phyloP scores from a whole-genome alignment of 2,329 filamentous ascomycete genomes.

The Aspergillus oerlinghausenensis region DNA sequence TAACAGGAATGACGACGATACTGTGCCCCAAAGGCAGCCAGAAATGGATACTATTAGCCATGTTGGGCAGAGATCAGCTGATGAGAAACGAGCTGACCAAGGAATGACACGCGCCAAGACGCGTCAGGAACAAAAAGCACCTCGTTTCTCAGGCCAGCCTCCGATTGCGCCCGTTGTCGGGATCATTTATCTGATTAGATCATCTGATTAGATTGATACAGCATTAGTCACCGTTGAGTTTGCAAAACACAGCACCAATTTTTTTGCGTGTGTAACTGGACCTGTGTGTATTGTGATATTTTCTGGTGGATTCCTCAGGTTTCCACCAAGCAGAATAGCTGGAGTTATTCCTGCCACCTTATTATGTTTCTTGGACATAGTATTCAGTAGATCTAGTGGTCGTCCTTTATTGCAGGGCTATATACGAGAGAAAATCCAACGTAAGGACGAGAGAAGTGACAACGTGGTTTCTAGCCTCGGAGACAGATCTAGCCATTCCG shows the following conservation, averaged over 20 bases:
- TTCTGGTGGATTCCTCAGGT: neutral
- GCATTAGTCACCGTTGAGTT: neutral
- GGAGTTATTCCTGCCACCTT: no score
- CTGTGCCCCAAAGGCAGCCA: neutral
- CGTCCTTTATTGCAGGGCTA: neutral
- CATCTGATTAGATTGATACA: conserved; percentile 22
- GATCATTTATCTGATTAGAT: conserved; percentile 24
- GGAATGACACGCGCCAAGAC: neutral
- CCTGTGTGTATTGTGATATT: no score
- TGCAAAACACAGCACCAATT: neutral
- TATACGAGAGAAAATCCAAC: neutral
- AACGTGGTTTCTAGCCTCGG: no score
- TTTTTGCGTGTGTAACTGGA: no score
- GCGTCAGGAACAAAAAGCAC: neutral
- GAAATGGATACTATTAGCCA: neutral
- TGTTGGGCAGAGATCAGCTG: neutral
- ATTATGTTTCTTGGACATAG: no score
- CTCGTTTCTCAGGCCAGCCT: neutral
- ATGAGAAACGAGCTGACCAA: neutral
- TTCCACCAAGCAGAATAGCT: no score
- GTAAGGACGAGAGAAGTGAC: neutral
- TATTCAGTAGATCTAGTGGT: no score
- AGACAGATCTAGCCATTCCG: neutral
- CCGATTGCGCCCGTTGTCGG: conserved; percentile 14
- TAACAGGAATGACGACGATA: neutral